Conservation (phyloP, 257 asterid genomes). For the Forsythia viridissima region DNA sequence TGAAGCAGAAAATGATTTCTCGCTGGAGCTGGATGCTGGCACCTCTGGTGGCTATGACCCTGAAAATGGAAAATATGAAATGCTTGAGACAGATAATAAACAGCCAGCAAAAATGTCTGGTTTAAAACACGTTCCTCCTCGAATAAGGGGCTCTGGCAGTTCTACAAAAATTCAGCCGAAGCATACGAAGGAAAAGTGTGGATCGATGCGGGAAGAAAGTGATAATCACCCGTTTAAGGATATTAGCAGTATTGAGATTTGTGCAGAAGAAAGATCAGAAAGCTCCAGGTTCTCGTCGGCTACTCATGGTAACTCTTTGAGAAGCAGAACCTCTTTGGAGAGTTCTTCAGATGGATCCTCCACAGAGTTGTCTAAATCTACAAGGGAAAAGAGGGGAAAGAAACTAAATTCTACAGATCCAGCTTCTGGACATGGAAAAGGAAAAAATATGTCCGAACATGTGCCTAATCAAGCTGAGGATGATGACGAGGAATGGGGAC, state of each 20-base stretch:
- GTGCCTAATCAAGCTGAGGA: slow-evolving; percentile 48
- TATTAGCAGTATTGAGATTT: slow-evolving; percentile 51
- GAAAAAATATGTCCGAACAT: slow-evolving; percentile 55
- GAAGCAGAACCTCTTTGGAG: not conserved
- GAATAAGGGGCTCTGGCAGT: slow-evolving; percentile 46
- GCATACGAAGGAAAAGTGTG: slow-evolving; percentile 57
- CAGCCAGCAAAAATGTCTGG: slow-evolving; percentile 42
- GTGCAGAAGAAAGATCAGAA: slow-evolving; percentile 36
- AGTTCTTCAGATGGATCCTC: not conserved
- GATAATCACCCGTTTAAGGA: slow-evolving; percentile 53
- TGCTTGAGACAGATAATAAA: slow-evolving; percentile 48
- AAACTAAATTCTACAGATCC: not conserved
- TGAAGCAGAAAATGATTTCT: slow-evolving; percentile 55
- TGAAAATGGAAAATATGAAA: slow-evolving; percentile 49
- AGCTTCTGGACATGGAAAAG: slow-evolving; percentile 46
- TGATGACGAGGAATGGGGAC: slow-evolving; percentile 60
- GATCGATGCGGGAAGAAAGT: slow-evolving; percentile 45
- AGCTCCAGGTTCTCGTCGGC: not conserved
- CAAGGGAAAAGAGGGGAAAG: not conserved
- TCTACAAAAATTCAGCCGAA: slow-evolving; percentile 48
- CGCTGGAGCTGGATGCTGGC: slow-evolving; percentile 63
- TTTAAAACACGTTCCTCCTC: slow-evolving; percentile 66
- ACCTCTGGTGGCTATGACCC: slow-evolving; percentile 51
- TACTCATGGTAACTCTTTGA: too few species aligned
- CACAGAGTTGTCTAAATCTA: not conserved